Evolutionary conservation across 2,329 filamentous ascomycete species (phyloP), one percentile per base, ranked within the genome.

Genomic region (Aspergillus candidus): DNA sequence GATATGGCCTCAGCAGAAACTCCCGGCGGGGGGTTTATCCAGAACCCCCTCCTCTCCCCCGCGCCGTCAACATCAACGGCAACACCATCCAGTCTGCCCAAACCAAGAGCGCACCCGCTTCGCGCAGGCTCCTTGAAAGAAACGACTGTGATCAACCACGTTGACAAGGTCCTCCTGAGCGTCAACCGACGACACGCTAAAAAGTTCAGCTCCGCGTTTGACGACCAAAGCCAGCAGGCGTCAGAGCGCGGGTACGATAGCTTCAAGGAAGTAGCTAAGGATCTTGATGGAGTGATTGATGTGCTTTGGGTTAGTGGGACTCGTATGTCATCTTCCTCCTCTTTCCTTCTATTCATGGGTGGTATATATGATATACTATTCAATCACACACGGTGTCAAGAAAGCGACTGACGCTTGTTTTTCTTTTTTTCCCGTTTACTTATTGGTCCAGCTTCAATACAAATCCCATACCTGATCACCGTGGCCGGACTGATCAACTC

Each of bases 281-380:
- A 95, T 58, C 66, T 94, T 1, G 85, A 90, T 44, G 74, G 75
- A 5, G 62, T 95, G 11, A 69, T 94, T 12, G 84, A 94, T 63
- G 77, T 94, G 6, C 68, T 95, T 4, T 97, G 91, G 91, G 77
- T 88, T 15, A 88, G 83, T 27, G 88, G 86, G 8, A 95, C 90
- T 15, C 88, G 88, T 89, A 73, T 62, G 86, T 74, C n/a, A 18
- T 14, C 11, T 30, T 15, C 29, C 22, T 17, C 11, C 17, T 4
- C 15, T 34, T 42, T 37, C 30, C 14, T 27, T 37, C 2, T 22
- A 13, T 18, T 38, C 8, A 32, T 14, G 33, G 38, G 27, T 17
- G 17, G 32, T 10, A 12, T 32, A 72, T 63, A 85, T 74, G 30
- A 17, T 12, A 30, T 37, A 11, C 12, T 33, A 22, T 14, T 35